Evolutionary conservation across 2,329 filamentous ascomycete genomes (phyloP), one percentile per base, ranked within the genome.

Genomic region (Penicillium sp.): DNA sequence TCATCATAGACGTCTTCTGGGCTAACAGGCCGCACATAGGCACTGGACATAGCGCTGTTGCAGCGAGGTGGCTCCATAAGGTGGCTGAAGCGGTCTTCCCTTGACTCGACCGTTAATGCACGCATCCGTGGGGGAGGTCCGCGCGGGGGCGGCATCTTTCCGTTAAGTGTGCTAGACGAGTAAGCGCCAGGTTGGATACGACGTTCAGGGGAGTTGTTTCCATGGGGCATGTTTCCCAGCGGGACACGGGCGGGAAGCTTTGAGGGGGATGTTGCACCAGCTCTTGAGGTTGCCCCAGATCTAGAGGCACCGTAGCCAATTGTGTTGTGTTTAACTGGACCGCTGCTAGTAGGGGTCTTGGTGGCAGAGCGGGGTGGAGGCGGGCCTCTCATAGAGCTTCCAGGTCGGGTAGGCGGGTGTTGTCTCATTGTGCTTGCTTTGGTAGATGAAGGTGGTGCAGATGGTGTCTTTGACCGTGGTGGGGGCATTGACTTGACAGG

Each of bases 41-140:
- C 64, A 43, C 63, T 68, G 3, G 72, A 73, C 60, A 73, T 60
- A 19, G 69, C 69, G 50, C 79, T 82, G 39, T 71, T 74, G 58
- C 77, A 77, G 38, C 79, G 76, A 19, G 77, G 64, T 10, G 75
- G 65, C 42, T 61, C 68, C 51, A 67, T 60, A 21, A 62, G 45
- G 52, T 65, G 62, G 49, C 57, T 70, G 22, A 57, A 56, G 29
- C 64, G 59, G 49, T 67, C 69, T 29, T 69, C 66, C 45, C 63
- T 73, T 4, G 77, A 75, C 41, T 79, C 78, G 8, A 75, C 69
- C 55, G 82, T 81, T 28, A 96, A 76, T 37, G 94, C 88, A 57
- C 91, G 83, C 89, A 97, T 96, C 68, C 89, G 93, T 43, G 91
- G 91, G 12, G 90, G 90, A 32, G 88, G 88, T 1, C 84, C 77